Base-by-base conservation (phyloP, 2,329 filamentous ascomycete genomes). In the Ascochyta pisi region DNA sequence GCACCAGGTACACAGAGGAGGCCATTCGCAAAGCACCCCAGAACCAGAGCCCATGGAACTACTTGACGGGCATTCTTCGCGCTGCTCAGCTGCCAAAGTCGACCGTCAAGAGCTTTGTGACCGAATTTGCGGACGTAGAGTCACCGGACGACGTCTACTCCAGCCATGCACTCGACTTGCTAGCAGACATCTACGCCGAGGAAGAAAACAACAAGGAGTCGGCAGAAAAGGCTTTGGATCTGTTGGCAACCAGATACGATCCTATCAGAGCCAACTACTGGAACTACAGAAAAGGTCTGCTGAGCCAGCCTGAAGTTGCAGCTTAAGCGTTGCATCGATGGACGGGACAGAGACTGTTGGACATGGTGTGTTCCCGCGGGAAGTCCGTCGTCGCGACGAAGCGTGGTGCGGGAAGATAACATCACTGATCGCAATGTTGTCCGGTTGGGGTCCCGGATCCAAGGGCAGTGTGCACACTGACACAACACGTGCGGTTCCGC, bases 11-110 rank as follows among this genome's bases (percentile, higher is more conserved):
- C 58, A 86, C 90, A 6, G 83, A 91, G 78, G 81, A 83, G 43
- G 90, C 90, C 71, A 91, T 96, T 58, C 76, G 80, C 31, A 80
- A 89, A 60, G 92, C 93, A 37, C 95, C 95, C 41, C 93, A 98
- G 82, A 99, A 98, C 76, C 90, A 92, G 75, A 94, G 90, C 64
- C 85, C 92, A 1, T 99, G 95, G 95, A 95, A 92, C 75, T 99
- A 97, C 76, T 80, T 97, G 13, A 82, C 87, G 29, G 95, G 91
- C 3, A 86, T 92, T 42, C 75, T 96, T 57, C 82, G 83, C 55
- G 90, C 91, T 68, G 86, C 86, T 1, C 86, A 79, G 7, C 76
- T 81, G 34, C 74, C 77, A 4, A 63, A 84, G 44, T 75, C 67
- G 3, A 79, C 80, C 16, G 74, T 86, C 70, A 82, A 82, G 67